phyloP scores from a whole-genome alignment of 116 monocot genomes.

The Cymodocea nodosa region DNA sequence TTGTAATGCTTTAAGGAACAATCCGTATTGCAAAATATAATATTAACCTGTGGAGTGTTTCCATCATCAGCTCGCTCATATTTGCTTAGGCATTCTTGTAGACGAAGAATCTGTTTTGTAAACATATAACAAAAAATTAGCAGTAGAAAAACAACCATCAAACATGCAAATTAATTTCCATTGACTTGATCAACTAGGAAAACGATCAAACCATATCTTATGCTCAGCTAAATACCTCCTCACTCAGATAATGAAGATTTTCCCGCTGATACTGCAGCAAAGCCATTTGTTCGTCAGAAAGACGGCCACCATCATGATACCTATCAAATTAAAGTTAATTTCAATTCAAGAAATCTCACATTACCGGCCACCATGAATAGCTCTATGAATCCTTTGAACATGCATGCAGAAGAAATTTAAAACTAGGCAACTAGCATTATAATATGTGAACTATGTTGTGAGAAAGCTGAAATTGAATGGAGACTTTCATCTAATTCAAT shows the following conservation, averaged over 20 bases:
- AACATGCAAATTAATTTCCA: not conserved
- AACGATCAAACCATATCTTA: not conserved
- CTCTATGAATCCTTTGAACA: too few species aligned
- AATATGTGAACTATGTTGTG: too few species aligned
- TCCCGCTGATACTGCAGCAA: conserved; percentile 92
- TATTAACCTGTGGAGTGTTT: conserved; percentile 77
- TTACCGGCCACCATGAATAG: too few species aligned
- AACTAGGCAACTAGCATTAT: too few species aligned
- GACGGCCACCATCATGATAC: conserved; percentile 75
- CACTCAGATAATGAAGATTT: conserved; percentile 88
- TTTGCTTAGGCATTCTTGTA: conserved; percentile 94
- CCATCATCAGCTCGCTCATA: conserved; percentile 90
- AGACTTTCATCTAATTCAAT: not conserved
- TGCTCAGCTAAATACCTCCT: conserved; percentile 48
- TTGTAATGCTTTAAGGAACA: not conserved
- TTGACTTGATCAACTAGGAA: not conserved
- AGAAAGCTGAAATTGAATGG: not conserved
- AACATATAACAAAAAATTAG: conserved; percentile 1
- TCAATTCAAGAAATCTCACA: too few species aligned
- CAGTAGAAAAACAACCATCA: not conserved
- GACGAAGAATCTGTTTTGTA: conserved; percentile 63
- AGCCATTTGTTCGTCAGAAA: conserved; percentile 99
- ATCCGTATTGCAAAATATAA: not conserved
- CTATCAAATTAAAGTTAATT: too few species aligned
- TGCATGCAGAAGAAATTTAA: too few species aligned